Evolutionary conservation across 1,284 basidiomycete genomes (phyloP).

Genomic region (Xerocomus nothofagi): DNA sequence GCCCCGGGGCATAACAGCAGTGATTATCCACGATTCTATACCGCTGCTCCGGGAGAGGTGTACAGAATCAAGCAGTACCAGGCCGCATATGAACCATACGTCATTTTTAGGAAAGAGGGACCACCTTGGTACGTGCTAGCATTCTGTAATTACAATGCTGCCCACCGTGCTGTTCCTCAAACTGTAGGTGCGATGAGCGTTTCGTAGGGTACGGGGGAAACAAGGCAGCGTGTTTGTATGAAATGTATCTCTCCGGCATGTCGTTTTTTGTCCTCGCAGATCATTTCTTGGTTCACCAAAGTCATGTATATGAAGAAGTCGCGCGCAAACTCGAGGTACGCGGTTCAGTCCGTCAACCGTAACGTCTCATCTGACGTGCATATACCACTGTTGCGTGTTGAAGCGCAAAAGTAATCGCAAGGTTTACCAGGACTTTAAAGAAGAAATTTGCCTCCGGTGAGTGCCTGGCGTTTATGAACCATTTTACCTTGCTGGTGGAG

Average conservation of each 20-base stretch:
- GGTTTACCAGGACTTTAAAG: conserved; percentile 73
- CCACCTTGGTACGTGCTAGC: conserved; percentile 58
- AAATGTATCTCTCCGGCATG: conserved; percentile 65
- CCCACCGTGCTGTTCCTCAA: not conserved
- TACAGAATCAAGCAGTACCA: conserved; percentile 77
- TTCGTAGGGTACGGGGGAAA: conserved; percentile 83
- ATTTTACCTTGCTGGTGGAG: too few relatives aligned
- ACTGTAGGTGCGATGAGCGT: conserved; percentile 76
- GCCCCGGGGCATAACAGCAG: conserved; percentile 76
- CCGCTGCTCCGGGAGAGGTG: conserved; percentile 59
- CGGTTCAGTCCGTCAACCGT: not conserved
- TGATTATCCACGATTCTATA: conserved; percentile 71
- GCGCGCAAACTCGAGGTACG: conserved; percentile 65
- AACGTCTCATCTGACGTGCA: not conserved
- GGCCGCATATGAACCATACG: conserved; percentile 81
- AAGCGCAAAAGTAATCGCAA: conserved; percentile 77
- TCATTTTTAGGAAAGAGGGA: conserved; percentile 75
- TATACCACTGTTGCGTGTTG: not conserved
- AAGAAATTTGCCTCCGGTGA: conserved; percentile 69
- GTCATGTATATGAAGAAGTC: conserved; percentile 76
- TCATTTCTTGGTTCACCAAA: conserved; percentile 85
- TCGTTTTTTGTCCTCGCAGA: conserved; percentile 80
- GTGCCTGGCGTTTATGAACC: not conserved
- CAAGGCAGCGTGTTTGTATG: conserved; percentile 67
- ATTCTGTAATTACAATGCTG: not conserved